phyloP scores from a whole-genome alignment of 2,329 filamentous ascomycete genomes.

The Chaetomium sp. region DNA sequence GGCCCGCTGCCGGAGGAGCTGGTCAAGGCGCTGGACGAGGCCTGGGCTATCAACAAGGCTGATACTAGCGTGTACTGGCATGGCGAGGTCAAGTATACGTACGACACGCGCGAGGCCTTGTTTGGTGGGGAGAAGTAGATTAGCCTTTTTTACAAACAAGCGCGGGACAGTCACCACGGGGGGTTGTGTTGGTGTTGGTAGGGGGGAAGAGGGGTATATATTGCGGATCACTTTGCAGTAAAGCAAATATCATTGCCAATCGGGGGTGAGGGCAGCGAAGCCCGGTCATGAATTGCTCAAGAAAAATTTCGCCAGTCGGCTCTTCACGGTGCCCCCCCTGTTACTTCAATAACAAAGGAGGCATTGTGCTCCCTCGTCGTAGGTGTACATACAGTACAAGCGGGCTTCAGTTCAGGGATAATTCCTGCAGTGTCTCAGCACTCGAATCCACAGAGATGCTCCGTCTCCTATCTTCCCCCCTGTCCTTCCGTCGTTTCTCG shows the following conservation, averaged over 20 bases:
- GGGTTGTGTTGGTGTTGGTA: no score
- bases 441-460: background rate
- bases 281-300: no score
- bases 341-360: background rate
- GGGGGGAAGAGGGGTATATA: no score
- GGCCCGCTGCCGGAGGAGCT: conserved; percentile 73
- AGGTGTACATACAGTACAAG: no score
- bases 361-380: no score
- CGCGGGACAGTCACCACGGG: no score
- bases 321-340: background rate
- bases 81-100: conserved; percentile 64
- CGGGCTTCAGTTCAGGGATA: background rate
- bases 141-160: no score
- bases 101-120: conserved; percentile 63
- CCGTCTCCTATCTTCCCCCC: background rate
- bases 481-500: background rate
- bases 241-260: no score
- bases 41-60: conserved; percentile 71
- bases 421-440: background rate
- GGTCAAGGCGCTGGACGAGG: conserved; percentile 70
- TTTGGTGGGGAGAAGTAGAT: conserved; percentile 51
- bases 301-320: background rate
- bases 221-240: no score
- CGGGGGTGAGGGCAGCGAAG: no score
- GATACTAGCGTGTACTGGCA: conserved; percentile 59